Evolutionary conservation across 306 rosid species (phyloP).

Genomic region (Pyrus pyrifolia): DNA sequence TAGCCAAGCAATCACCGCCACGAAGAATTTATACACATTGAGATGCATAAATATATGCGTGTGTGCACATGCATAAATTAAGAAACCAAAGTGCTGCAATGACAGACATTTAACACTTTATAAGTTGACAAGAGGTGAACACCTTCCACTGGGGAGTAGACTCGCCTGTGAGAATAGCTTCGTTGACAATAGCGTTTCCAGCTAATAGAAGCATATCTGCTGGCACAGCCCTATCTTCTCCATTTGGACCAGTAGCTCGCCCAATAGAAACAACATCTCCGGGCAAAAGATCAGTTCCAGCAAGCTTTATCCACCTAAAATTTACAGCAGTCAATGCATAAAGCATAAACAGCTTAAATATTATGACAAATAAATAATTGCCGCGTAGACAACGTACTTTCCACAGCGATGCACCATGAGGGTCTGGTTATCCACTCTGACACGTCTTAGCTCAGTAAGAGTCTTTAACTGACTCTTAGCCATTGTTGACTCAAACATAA

Average conservation of each 20-base stretch:
- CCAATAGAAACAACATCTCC: slow-evolving; percentile 97
- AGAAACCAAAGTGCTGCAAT: background rate
- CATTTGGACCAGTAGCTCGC: slow-evolving; percentile 72
- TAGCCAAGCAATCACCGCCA: background rate
- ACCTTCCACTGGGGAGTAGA: slow-evolving; percentile 99
- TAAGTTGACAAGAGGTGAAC: slow-evolving; percentile 36
- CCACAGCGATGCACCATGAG: slow-evolving; percentile 93
- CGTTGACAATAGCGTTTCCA: slow-evolving; percentile 93
- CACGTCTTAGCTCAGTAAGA: slow-evolving; percentile 92
- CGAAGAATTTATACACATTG: background rate
- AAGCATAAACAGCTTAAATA: background rate
- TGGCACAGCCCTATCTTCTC: slow-evolving; percentile 94
- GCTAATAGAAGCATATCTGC: slow-evolving; percentile 98
- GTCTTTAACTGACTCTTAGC: slow-evolving; percentile 96
- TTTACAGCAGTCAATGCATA: slow-evolving; percentile 14
- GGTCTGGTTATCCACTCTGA: slow-evolving; percentile 87
- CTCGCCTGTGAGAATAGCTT: slow-evolving; percentile 99
- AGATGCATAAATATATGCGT: background rate
- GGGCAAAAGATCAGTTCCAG: slow-evolving; percentile 92
- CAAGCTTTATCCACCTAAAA: slow-evolving; percentile 79
- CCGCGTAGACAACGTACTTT: slow-evolving; percentile 57
- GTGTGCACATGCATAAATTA: background rate
- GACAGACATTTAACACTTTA: background rate
- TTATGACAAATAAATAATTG: background rate
- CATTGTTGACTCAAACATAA: slow-evolving; percentile 98